Evolutionary conservation across 2,329 filamentous ascomycete species (phyloP).

Genomic region (Ceratocystis smalleyi): DNA sequence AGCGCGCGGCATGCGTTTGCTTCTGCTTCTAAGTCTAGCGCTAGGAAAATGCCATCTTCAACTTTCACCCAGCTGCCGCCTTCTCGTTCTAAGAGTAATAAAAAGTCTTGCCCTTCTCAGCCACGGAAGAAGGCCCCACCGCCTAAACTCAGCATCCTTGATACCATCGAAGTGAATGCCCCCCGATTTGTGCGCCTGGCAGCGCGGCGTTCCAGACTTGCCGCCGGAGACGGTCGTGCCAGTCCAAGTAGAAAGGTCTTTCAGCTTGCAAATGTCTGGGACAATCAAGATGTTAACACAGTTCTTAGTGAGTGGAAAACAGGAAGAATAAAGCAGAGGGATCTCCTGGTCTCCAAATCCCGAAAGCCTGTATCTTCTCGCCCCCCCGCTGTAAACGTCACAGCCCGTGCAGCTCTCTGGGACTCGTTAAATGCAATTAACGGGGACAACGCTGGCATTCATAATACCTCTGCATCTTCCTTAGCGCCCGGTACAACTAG

Average conservation of each 20-base stretch:
- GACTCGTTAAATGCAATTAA: not conserved
- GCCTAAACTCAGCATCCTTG: conserved; percentile 45
- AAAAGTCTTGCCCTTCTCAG: not conserved
- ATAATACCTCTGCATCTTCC: not conserved
- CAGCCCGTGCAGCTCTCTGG: not conserved
- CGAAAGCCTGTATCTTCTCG: not conserved
- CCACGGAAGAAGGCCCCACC: conserved; percentile 20
- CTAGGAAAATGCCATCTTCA: not conserved
- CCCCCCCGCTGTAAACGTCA: not conserved
- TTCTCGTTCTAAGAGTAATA: not conserved
- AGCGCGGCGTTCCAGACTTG: conserved; percentile 38
- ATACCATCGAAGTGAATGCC: conserved; percentile 37
- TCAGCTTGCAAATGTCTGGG: conserved; percentile 42
- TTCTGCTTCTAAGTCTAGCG: not conserved
- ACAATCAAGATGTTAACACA: conserved; percentile 41
- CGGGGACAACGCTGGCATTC: not conserved
- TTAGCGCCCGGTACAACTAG: not conserved
- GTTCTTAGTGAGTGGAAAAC: conserved; percentile 40
- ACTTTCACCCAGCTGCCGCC: not conserved
- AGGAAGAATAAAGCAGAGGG: conserved; percentile 29
- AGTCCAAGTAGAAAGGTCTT: conserved; percentile 43
- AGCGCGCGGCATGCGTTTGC: not conserved
- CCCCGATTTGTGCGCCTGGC: conserved; percentile 47
- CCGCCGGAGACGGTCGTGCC: conserved; percentile 35
- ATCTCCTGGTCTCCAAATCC: conserved; percentile 6